Base-by-base conservation (phyloP, 1,284 basidiomycete genomes). In the Ustilago loliicola region DNA sequence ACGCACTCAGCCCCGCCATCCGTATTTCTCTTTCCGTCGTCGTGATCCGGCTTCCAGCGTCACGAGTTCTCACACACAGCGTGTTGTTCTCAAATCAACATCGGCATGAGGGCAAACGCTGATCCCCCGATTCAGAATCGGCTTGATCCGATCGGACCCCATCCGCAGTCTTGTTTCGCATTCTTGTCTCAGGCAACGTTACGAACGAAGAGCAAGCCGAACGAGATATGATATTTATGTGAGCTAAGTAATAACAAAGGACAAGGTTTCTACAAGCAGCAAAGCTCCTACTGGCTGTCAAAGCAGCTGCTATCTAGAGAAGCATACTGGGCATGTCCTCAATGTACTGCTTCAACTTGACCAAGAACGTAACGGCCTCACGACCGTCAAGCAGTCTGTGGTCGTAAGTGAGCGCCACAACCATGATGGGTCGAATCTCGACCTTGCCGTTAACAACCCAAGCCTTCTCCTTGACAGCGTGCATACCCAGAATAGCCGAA, bases 351-450 rank as follows among this genome's bases (percentile, higher is more conserved):
- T 86, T 86, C 55, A 86, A 75, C 92, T 85, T 84, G 94, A 94
- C 94, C 78, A 99, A 92, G 94, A 99, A 98, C 45, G 95, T 97
- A 66, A 96, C 94, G 45, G 94, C 96, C 88, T 99, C 96, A 83
- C 96, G 90, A 19, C 96, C 96, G 86, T 99, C 96, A 79, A 99
- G 90, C 84, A 99, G 88, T 79, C 96, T 91, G 89, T 99, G 96
- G 88, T 99, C 96, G 87, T 98, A 98, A 3, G 95, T 97, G 70
- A 96, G 90, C 13, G 87, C 87, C 11, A 88, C 85, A 66, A 97
- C 91, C 96, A 98, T 98, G 88, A 98, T 94, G 32, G 95, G 95
- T 77, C 96, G 92, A 86, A 98, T 93, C 83, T 96, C 96, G 80
- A 83, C 80, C 79, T 85, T 82, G 72, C 81, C 83, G 63, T 83